Percentiles rank a stretch among this genome's conserved stretches.
These are phyloP conservation scores for Aspergillus novofumigatus DNA, from an alignment of 2,329 filamentous ascomycete species.

Conservation along the genomic window DNA sequence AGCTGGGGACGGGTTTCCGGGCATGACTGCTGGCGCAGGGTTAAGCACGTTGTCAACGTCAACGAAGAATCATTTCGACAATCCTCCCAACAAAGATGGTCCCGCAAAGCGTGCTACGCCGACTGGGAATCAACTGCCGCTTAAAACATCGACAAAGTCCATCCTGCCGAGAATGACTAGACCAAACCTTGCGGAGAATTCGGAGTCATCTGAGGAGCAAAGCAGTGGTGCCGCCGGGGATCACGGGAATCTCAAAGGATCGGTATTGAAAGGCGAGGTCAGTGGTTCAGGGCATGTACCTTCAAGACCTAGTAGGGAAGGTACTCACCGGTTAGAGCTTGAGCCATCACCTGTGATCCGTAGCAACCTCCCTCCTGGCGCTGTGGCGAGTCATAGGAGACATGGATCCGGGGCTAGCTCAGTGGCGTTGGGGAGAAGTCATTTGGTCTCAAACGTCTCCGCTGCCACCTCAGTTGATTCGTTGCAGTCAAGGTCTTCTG, in stretches of 20 bases:
- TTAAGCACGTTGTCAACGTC: neutral
- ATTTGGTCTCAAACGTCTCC: conserved; percentile 26
- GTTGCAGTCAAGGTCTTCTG: conserved; percentile 30
- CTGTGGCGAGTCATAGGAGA: conserved; percentile 47
- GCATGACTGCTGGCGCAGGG: conserved; percentile 7
- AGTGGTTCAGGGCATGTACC: conserved; percentile 44
- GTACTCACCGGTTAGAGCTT: conserved; percentile 58
- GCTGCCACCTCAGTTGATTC: conserved; percentile 37
- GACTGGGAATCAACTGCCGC: conserved; percentile 60
- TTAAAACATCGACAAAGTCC: conserved; percentile 59
- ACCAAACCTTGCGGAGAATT: conserved; percentile 21
- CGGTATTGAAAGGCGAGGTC: conserved; percentile 10
- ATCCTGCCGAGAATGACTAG: conserved; percentile 37
- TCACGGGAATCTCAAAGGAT: conserved; percentile 3
- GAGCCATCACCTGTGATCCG: conserved; percentile 52
- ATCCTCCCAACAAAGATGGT: neutral
- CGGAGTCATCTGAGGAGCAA: neutral
- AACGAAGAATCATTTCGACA: conserved; percentile 1
- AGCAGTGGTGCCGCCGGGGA: neutral
- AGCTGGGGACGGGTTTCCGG: conserved; percentile 10
- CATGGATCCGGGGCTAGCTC: conserved; percentile 47
- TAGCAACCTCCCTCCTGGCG: conserved; percentile 51
- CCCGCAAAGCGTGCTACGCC: conserved; percentile 12
- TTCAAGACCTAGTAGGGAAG: conserved; percentile 63
- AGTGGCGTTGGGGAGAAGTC: conserved; percentile 29